Base-by-base conservation (phyloP, 768 basidiomycete species). In the Lactarius psammicola region DNA sequence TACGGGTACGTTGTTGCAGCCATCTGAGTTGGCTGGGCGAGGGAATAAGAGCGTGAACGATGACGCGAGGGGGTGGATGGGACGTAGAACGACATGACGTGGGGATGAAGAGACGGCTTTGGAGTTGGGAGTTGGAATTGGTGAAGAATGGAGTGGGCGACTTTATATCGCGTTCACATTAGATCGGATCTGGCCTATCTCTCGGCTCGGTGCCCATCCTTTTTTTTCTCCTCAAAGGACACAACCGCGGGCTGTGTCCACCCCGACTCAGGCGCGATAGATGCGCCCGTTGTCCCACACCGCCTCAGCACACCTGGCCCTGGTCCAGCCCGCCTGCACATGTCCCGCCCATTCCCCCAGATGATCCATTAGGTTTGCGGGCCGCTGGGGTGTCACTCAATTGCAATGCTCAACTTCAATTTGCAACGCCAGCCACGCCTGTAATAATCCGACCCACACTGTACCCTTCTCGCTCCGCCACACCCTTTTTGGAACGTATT, bases 11-110 rank as follows among this genome's bases (percentile, higher is more conserved):
- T 49, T n/a, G 72, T 59, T 59, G 71, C 10, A 40, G 34, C 33
- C 34, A 57, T 9, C 5, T 10, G 56, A 13, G 30, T 4, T 20
- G 56, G 33, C 3, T 55, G 72, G 18, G 69, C 63, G 33, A 60
- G 55, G 26, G 73, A 73, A 62, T 71, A 71, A 13, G 72, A 58
- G 56, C 68, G 72, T 56, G 60, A 65, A 60, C 71, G 71, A 40
- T 53, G 28, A 42, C 40, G 66, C 11, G 72, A 69, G 60, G 71
- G 67, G 31, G 70, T 69, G 66, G 66, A 51, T 2, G 67, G 42
- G 59, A 71, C 73, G 71, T 75, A 77, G 71, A 72, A 72, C 3
- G 73, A 59, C 63, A 70, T 70, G 51, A 23, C 7, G 46, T 53
- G 60, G 46, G 34, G 4, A 31, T 44, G 59, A 44, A 56, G 38